These are phyloP conservation scores for Daedaleopsis nitida DNA, from an alignment of 768 basidiomycete species.

Conservation along the genomic window DNA sequence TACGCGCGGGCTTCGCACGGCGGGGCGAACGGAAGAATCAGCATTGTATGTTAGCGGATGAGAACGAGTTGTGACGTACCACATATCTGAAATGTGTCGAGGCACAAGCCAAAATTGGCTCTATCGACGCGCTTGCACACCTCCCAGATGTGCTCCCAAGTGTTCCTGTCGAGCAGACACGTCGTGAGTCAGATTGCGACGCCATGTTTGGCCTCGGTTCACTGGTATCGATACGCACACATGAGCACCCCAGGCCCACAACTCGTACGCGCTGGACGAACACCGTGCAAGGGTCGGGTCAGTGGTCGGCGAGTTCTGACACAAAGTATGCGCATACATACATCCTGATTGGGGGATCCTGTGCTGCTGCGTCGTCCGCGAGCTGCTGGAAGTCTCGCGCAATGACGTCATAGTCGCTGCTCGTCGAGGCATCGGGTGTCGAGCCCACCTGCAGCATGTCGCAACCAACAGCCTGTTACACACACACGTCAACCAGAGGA, in stretches of 20 bases:
- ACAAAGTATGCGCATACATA: background rate
- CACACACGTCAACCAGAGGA: background rate
- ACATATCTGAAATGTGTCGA: constrained; percentile 35
- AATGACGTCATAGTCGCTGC: constrained; percentile 29
- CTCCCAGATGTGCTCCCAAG: constrained; percentile 35
- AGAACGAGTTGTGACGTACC: constrained; percentile 20
- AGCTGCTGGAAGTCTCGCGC: constrained; percentile 31
- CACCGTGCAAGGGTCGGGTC: too few relatives aligned
- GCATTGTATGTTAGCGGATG: background rate
- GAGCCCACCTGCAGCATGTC: constrained; percentile 34
- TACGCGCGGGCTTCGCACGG: constrained; percentile 27
- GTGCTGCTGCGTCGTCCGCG: constrained; percentile 29
- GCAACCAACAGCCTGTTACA: constrained; percentile 26
- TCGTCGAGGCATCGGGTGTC: constrained; percentile 27
- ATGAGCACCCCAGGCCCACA: constrained; percentile 36
- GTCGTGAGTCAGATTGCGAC: too few relatives aligned
- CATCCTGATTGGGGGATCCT: constrained; percentile 32
- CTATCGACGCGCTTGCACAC: constrained; percentile 31
- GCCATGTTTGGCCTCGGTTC: too few relatives aligned
- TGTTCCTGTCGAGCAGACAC: constrained; percentile 22
- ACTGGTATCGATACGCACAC: constrained; percentile 22
- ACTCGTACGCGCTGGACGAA: constrained; percentile 31
- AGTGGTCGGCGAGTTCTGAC: too few relatives aligned
- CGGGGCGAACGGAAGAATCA: background rate
- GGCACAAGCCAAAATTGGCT: constrained; percentile 34